Conservation (phyloP, 202 grass and related monocot genomes). For the Thinopyrum obtusiflorum region DNA sequence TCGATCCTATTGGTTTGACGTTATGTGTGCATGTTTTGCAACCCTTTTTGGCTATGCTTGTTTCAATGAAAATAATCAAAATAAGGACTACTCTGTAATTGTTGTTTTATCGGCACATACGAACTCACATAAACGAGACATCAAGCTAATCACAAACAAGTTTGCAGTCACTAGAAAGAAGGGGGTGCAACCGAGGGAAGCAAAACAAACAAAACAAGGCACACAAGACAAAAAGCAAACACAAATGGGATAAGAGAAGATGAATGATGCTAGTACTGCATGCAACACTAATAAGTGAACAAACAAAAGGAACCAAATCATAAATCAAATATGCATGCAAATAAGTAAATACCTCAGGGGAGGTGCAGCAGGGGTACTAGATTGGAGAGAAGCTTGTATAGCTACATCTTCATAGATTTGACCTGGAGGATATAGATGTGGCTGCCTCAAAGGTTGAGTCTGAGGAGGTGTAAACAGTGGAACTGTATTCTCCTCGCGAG, state of each 20-base stretch:
- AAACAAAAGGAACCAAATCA: conserved; percentile 20
- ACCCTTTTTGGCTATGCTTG: background rate
- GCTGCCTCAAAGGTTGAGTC: conserved; percentile 65
- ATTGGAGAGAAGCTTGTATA: conserved; percentile 81
- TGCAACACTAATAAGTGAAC: background rate
- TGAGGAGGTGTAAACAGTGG: conserved; percentile 93
- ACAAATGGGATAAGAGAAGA: conserved; percentile 13
- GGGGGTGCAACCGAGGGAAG: background rate
- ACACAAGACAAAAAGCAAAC: background rate
- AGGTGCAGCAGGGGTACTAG: conserved; percentile 51
- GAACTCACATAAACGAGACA: background rate
- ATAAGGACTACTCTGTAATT: background rate
- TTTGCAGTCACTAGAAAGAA: background rate
- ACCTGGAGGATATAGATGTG: conserved; percentile 53
- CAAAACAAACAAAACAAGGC: conserved; percentile 13
- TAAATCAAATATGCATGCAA: background rate
- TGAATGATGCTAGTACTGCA: conserved; percentile 20
- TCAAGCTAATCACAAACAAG: conserved; percentile 3
- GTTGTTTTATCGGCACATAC: background rate
- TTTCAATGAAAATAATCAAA: conserved; percentile 11
- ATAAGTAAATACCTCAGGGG: conserved; percentile 59
- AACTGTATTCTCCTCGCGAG: conserved; percentile 61
- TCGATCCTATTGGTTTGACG: background rate
- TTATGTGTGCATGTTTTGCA: background rate
- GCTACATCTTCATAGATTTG: conserved; percentile 72